Conservation (phyloP, 352 stramenopile species). For the Globisporangium recalcitrans region DNA sequence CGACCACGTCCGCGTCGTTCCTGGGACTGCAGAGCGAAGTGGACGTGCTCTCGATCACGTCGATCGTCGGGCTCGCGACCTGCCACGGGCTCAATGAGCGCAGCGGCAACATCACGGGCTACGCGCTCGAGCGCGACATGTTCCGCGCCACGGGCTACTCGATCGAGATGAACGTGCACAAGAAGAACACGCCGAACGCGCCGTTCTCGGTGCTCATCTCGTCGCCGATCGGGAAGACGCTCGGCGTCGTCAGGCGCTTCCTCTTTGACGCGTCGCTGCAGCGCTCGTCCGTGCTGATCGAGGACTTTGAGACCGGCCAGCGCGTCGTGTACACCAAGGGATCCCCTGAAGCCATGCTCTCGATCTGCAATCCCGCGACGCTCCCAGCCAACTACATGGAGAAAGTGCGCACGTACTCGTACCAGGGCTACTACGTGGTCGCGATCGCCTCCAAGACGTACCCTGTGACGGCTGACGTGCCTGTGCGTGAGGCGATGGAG, state of each 20-base stretch:
- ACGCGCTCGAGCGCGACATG: slow-evolving; percentile 70
- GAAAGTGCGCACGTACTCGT: slow-evolving; percentile 53
- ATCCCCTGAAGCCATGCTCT: slow-evolving; percentile 49
- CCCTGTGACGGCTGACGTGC: slow-evolving; percentile 38
- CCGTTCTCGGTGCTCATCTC: slow-evolving; percentile 64
- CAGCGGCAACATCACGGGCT: slow-evolving; percentile 49
- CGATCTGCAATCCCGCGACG: slow-evolving; percentile 56
- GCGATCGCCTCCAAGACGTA: slow-evolving; percentile 59
- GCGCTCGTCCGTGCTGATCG: slow-evolving; percentile 62
- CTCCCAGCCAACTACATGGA: slow-evolving; percentile 71
- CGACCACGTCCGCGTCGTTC: slow-evolving; percentile 28
- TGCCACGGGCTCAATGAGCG: slow-evolving; percentile 61
- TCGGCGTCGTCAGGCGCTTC: slow-evolving; percentile 65
- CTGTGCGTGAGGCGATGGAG: slow-evolving; percentile 74
- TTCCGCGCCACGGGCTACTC: slow-evolving; percentile 61
- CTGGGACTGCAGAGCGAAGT: slow-evolving; percentile 58
- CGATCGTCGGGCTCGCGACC: slow-evolving; percentile 58
- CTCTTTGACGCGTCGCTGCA: slow-evolving; percentile 68
- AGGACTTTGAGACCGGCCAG: slow-evolving; percentile 58
- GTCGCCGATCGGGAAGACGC: slow-evolving; percentile 63
- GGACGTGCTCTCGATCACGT: slow-evolving; percentile 54
- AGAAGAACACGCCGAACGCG: slow-evolving; percentile 34
- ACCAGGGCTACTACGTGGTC: slow-evolving; percentile 83
- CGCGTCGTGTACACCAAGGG: slow-evolving; percentile 69
- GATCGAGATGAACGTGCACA: slow-evolving; percentile 49